Percentiles rank a stretch among this genome's conserved stretches.
Conservation (phyloP, 306 rosid species). For the Bauhinia variegata region DNA sequence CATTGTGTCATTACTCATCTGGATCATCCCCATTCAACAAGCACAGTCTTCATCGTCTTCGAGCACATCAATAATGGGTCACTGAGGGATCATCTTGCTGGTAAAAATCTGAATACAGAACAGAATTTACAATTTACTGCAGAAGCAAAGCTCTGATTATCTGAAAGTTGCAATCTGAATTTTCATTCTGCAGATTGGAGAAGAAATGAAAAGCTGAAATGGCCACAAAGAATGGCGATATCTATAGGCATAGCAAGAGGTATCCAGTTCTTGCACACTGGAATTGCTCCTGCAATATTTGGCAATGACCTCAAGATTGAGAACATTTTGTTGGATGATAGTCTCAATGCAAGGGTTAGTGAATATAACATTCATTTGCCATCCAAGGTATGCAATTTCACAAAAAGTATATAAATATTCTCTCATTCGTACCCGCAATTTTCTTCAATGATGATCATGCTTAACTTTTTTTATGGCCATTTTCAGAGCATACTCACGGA, state of each 20-base stretch:
- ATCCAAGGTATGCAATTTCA: conserved; percentile 46
- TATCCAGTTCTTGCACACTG: conserved; percentile 73
- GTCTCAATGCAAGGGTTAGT: conserved; percentile 71
- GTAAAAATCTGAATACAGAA: conserved; percentile 34
- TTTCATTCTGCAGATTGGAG: conserved; percentile 62
- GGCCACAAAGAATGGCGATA: conserved; percentile 91
- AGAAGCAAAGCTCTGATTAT: background rate
- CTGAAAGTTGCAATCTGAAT: background rate
- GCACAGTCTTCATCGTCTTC: conserved; percentile 58
- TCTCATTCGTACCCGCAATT: too few relatives aligned
- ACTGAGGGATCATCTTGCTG: conserved; percentile 62
- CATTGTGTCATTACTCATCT: conserved; percentile 57
- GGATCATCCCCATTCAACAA: conserved; percentile 59
- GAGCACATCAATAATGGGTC: conserved; percentile 68
- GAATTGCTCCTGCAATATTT: conserved; percentile 61
- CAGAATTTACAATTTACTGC: background rate
- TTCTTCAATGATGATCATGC: background rate
- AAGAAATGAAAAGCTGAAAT: conserved; percentile 70
- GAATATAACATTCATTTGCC: conserved; percentile 70
- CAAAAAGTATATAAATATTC: too few relatives aligned
- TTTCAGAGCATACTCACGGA: conserved; percentile 33
- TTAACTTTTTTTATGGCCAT: conserved; percentile 26
- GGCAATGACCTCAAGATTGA: conserved; percentile 71
- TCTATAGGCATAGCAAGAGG: conserved; percentile 70
- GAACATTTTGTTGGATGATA: conserved; percentile 67